Conservation (phyloP, 2,329 filamentous ascomycete species). For the Pseudocercospora macadamiae region DNA sequence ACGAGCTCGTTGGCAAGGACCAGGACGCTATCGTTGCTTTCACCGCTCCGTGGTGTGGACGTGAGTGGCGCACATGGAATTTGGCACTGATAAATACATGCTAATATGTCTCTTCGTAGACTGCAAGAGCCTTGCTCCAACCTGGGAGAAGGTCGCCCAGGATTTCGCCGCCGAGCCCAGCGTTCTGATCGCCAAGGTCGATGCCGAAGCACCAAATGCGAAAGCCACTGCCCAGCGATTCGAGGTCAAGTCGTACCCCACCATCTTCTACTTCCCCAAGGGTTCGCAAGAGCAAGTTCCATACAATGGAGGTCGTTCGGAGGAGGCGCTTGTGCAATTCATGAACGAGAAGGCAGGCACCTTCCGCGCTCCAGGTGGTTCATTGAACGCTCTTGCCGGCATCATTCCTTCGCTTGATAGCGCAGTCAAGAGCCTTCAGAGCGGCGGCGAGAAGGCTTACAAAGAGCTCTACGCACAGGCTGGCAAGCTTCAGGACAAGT, state of each 20-base stretch:
- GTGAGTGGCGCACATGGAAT: slow-evolving; percentile 62
- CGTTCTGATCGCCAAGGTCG: slow-evolving; percentile 91
- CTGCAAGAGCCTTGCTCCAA: slow-evolving; percentile 92
- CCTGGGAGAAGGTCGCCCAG: slow-evolving; percentile 82
- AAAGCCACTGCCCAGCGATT: slow-evolving; percentile 77
- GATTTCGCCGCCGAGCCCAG: slow-evolving; percentile 77
- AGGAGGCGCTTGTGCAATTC: slow-evolving; percentile 76
- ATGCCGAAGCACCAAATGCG: slow-evolving; percentile 84
- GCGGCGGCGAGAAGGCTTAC: slow-evolving; percentile 66
- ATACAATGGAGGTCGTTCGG: slow-evolving; percentile 76
- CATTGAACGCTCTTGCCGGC: slow-evolving; percentile 76
- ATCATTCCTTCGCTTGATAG: slow-evolving; percentile 78
- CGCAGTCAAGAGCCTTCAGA: slow-evolving; percentile 71
- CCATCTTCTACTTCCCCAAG: slow-evolving; percentile 95
- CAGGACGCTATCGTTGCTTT: slow-evolving; percentile 94
- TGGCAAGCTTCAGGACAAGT: slow-evolving; percentile 72
- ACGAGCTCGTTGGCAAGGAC: slow-evolving; percentile 75
- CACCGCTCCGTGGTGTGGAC: slow-evolving; percentile 97
- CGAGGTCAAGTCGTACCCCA: slow-evolving; percentile 85
- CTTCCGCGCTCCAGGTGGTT: slow-evolving; percentile 78
- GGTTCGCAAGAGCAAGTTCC: slow-evolving; percentile 71
- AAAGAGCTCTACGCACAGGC: slow-evolving; percentile 74
- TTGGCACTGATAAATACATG: slow-evolving; percentile 3
- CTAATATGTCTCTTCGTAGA: slow-evolving; percentile 57
- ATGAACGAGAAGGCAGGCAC: slow-evolving; percentile 89